Conservation (phyloP, 371 early-diverging fungal genomes). For the Smittium culicis region DNA sequence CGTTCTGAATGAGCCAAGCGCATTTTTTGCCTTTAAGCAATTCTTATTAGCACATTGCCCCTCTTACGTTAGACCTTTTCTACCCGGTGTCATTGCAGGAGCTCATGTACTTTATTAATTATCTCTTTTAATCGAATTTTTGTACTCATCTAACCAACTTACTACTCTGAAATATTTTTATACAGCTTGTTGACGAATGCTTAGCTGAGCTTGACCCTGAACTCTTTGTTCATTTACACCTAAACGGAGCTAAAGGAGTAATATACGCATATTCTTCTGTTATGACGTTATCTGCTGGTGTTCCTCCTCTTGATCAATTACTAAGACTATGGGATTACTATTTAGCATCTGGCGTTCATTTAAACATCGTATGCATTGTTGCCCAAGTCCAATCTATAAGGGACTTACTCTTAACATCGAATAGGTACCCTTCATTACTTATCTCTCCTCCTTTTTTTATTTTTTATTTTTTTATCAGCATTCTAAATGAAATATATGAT, state of each 20-base stretch:
- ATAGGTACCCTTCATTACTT: conserved; percentile 17
- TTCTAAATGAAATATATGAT: too few relatives aligned
- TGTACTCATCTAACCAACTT: too few relatives aligned
- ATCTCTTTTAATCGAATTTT: too few relatives aligned
- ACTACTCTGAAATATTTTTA: not conserved
- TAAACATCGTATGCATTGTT: conserved; percentile 77
- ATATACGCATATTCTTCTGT: conserved; percentile 86
- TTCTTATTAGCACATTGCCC: conserved; percentile 79
- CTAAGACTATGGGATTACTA: conserved; percentile 84
- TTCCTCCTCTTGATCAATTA: conserved; percentile 68
- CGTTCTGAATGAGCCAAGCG: conserved; percentile 82
- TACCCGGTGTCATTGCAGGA: conserved; percentile 86
- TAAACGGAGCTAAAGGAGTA: conserved; percentile 58
- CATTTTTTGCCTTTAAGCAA: conserved; percentile 67
- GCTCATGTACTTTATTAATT: conserved; percentile 2
- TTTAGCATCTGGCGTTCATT: conserved; percentile 77
- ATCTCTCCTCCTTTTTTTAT: conserved; percentile 32
- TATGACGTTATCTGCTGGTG: conserved; percentile 80
- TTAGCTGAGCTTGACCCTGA: conserved; percentile 56
- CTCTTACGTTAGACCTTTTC: conserved; percentile 74
- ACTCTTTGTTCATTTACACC: conserved; percentile 51
- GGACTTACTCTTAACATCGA: conserved; percentile 45
- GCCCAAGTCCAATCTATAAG: conserved; percentile 66
- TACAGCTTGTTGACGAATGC: conserved; percentile 69
- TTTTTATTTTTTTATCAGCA: conserved; percentile 28